Evolutionary conservation across 208 protist genomes (phyloP).

Genomic region (Acanthamoeba lenticulata): DNA sequence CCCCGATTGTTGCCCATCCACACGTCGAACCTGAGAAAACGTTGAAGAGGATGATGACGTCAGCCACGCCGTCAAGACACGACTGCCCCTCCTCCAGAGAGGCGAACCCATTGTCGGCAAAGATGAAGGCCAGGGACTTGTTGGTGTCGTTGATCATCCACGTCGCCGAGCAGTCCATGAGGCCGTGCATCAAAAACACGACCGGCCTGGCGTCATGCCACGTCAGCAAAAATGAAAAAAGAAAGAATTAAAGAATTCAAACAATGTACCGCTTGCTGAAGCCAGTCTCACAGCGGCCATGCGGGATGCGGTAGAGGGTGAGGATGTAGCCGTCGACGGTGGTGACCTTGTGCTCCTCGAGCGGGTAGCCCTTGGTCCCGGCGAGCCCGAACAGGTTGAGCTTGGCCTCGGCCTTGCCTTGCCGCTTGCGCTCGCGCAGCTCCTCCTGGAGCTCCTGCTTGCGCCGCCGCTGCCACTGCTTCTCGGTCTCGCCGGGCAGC

Average conservation of each 20-base stretch:
- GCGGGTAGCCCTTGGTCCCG: slow-evolving; percentile 5
- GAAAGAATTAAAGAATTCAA: too few relatives aligned
- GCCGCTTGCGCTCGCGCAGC: background rate
- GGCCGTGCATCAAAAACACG: slow-evolving; percentile 49
- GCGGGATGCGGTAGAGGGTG: background rate
- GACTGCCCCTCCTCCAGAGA: background rate
- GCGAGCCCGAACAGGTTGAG: slow-evolving; percentile 33
- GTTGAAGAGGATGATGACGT: background rate
- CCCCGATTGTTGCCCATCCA: slow-evolving; percentile 62
- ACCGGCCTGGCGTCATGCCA: background rate
- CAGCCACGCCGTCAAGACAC: background rate
- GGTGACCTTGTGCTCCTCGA: slow-evolving; percentile 44
- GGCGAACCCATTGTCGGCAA: background rate
- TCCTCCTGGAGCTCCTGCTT: background rate
- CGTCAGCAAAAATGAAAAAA: background rate
- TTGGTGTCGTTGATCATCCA: background rate
- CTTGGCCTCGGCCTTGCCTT: slow-evolving; percentile 35
- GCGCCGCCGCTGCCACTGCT: background rate
- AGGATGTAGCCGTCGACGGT: slow-evolving; percentile 49
- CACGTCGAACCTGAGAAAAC: slow-evolving; percentile 36
- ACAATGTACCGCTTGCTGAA: background rate
- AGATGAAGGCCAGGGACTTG: background rate
- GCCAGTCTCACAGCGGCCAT: background rate
- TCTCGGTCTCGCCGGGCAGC: slow-evolving; percentile 14
- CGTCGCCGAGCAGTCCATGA: slow-evolving; percentile 18